phyloP scores from a whole-genome alignment of 495 filamentous ascomycete species.

The Aspergillus indologenus region DNA sequence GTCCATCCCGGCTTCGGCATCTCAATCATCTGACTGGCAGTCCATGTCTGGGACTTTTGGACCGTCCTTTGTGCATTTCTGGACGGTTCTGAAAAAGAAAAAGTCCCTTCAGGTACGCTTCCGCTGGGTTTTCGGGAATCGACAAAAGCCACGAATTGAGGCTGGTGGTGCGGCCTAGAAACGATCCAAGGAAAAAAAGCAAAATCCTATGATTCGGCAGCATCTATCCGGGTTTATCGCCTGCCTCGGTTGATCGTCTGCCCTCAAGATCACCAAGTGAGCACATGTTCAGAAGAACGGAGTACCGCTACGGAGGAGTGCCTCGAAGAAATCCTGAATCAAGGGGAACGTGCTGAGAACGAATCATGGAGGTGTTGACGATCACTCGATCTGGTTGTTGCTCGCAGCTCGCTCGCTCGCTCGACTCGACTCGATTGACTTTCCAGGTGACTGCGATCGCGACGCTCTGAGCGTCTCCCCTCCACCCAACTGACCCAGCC shows the following conservation, averaged over 20 bases:
- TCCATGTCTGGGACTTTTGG: not conserved
- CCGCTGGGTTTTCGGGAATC: too few relatives aligned
- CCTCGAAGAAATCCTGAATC: not conserved
- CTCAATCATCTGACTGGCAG: not conserved
- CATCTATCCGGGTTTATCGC: not conserved
- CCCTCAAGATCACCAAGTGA: not conserved
- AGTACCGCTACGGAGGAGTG: not conserved
- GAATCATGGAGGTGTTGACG: not conserved
- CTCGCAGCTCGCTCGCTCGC: not conserved
- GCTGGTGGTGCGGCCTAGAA: too few relatives aligned
- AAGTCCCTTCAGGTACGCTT: not conserved
- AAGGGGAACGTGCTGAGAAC: not conserved
- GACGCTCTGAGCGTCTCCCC: too few relatives aligned
- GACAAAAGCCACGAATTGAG: too few relatives aligned
- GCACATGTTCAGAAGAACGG: not conserved
- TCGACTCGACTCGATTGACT: too few relatives aligned
- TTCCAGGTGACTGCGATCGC: too few relatives aligned
- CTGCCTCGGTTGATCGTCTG: not conserved
- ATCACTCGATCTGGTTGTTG: not conserved
- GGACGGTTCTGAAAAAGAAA: not conserved
- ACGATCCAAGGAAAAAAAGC: too few relatives aligned
- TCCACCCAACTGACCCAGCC: too few relatives aligned
- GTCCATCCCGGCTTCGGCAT: not conserved
- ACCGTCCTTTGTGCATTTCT: not conserved
- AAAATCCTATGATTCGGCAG: too few relatives aligned